Conservation (phyloP, 306 rosid species). For the Castanopsis chinensis region DNA sequence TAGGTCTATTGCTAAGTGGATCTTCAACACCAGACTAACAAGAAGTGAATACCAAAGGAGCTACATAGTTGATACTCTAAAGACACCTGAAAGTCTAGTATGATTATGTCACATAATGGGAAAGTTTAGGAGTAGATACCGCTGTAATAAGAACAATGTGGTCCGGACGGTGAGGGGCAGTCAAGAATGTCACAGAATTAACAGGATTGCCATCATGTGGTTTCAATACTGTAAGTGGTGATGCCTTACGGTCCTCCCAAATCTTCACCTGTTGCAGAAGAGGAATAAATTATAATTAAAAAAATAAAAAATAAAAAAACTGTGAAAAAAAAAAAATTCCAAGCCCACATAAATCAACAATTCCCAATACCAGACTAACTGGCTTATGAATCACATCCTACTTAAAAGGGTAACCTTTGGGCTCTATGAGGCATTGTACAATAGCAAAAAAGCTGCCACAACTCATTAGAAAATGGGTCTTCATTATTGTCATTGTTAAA, state of each 20-base stretch:
- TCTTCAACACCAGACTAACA: slow-evolving; percentile 1
- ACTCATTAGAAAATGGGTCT: neutral
- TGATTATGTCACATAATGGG: slow-evolving; percentile 10
- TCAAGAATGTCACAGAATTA: slow-evolving; percentile 66
- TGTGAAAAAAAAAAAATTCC: neutral
- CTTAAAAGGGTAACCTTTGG: no score
- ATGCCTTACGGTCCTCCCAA: slow-evolving; percentile 68
- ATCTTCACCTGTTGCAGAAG: slow-evolving; percentile 59
- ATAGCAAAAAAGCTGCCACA: neutral
- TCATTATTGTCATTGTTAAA: neutral
- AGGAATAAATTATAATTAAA: slow-evolving; percentile 9
- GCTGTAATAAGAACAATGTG: slow-evolving; percentile 71
- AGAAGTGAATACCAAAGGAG: slow-evolving; percentile 9
- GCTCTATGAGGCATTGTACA: neutral
- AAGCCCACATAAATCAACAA: slow-evolving; percentile 1
- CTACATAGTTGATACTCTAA: slow-evolving; percentile 13
- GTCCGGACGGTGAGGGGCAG: slow-evolving; percentile 72
- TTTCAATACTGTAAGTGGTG: slow-evolving; percentile 57
- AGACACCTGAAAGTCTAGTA: slow-evolving; percentile 16
- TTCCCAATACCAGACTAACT: neutral
- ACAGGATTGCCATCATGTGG: slow-evolving; percentile 72
- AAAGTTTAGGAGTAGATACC: slow-evolving; percentile 41
- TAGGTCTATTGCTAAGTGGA: slow-evolving; percentile 14
- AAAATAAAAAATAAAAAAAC: slow-evolving; percentile 6
- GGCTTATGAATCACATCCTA: neutral